Percentiles rank a stretch among this genome's conserved stretches.
Conservation (phyloP, 345 rosid species). For the Linum trigynum region DNA sequence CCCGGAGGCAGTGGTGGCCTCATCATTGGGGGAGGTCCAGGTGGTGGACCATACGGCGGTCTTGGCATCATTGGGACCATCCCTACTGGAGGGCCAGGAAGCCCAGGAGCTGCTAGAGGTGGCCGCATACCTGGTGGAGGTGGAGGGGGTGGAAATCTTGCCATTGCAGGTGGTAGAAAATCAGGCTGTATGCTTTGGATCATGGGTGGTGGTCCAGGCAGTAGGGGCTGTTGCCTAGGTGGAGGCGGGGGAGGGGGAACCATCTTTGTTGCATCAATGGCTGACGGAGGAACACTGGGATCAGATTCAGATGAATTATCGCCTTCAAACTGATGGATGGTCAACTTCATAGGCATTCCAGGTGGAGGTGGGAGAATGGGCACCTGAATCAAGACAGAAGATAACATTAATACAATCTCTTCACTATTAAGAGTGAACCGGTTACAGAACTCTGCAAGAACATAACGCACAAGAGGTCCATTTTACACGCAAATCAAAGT, state of each 20-base stretch:
- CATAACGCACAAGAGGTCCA: too few relatives aligned
- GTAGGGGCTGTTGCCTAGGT: constrained; percentile 47
- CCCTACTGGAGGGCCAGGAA: constrained; percentile 56
- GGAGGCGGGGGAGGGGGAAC: constrained; percentile 91
- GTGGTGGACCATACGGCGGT: constrained; percentile 83
- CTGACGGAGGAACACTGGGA: constrained; percentile 25
- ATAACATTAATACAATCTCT: not conserved
- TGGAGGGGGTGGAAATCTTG: constrained; percentile 68
- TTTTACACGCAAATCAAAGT: too few relatives aligned
- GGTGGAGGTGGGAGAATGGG: constrained; percentile 37
- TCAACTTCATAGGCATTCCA: constrained; percentile 37
- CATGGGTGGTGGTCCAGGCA: constrained; percentile 35
- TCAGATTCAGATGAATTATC: constrained; percentile 36
- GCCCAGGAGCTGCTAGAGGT: constrained; percentile 38
- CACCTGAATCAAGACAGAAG: constrained; percentile 30
- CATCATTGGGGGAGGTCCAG: constrained; percentile 86
- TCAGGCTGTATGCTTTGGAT: constrained; percentile 43
- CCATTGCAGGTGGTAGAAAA: constrained; percentile 60
- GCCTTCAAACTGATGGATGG: constrained; percentile 37
- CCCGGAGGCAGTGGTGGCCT: constrained; percentile 98
- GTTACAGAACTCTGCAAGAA: too few relatives aligned
- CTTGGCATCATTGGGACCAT: constrained; percentile 60
- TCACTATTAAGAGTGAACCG: too few relatives aligned
- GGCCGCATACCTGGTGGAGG: constrained; percentile 61
- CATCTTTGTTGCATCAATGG: constrained; percentile 38